Evolutionary conservation across 495 filamentous ascomycete species (phyloP).

Genomic region (Podospora conica): DNA sequence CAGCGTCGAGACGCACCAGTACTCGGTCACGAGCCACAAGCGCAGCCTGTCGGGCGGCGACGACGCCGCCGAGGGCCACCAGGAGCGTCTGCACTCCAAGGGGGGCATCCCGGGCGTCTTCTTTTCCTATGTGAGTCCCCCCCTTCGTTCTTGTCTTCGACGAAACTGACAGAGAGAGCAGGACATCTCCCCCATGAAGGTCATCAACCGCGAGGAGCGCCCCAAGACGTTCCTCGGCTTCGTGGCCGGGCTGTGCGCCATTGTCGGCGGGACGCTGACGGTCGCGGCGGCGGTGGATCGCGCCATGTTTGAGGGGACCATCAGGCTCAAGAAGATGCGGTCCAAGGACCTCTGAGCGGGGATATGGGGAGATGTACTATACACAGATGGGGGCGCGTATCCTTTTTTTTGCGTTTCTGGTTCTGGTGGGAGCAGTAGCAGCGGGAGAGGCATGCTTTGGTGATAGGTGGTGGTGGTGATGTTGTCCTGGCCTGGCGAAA

Average conservation of each 20-base stretch:
- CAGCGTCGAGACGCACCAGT: constrained; percentile 95
- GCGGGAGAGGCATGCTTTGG: no score
- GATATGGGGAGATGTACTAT: constrained; percentile 6
- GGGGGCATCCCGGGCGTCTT: constrained; percentile 96
- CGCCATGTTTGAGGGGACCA: constrained; percentile 80
- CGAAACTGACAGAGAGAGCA: constrained; percentile 27
- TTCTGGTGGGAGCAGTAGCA: no score
- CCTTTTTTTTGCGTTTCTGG: not conserved
- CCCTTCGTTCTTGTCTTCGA: not conserved
- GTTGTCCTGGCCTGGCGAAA: not conserved
- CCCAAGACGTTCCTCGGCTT: constrained; percentile 84
- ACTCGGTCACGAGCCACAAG: constrained; percentile 92
- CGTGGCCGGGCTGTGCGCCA: constrained; percentile 86
- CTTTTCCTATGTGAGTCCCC: constrained; percentile 77
- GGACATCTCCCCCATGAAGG: constrained; percentile 99
- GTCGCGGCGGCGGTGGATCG: constrained; percentile 92
- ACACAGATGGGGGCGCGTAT: constrained; percentile 5
- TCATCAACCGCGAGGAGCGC: constrained; percentile 90
- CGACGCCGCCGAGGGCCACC: constrained; percentile 77
- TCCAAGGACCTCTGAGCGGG: constrained; percentile 41
- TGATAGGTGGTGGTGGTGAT: not conserved
- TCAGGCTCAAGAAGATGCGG: constrained; percentile 82
- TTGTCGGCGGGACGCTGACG: constrained; percentile 91
- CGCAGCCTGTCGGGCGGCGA: constrained; percentile 75
- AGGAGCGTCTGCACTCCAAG: constrained; percentile 78